Evolutionary conservation across 1,284 basidiomycete species (phyloP).

Genomic region (Ustilago shanxiensis): DNA sequence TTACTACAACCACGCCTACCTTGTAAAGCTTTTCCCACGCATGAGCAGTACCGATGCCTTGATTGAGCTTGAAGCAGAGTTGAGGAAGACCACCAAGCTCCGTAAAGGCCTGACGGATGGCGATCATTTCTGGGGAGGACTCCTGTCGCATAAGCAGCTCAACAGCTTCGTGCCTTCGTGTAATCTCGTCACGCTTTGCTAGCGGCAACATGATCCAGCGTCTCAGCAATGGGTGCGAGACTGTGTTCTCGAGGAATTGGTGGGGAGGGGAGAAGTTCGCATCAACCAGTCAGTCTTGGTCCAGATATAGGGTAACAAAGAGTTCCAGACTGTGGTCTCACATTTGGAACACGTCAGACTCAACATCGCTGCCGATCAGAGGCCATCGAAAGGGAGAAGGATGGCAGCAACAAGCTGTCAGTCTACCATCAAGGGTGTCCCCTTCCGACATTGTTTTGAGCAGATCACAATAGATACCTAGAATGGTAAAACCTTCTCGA

Average conservation of each 20-base stretch:
- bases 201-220: constrained; percentile 46
- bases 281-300: background rate
- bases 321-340: background rate
- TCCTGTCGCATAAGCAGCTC: constrained; percentile 37
- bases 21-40: constrained; percentile 34
- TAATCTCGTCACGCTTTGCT: constrained; percentile 21
- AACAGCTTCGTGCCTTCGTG: constrained; percentile 41
- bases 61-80: constrained; percentile 33
- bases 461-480: constrained; percentile 18
- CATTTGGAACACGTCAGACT: constrained; percentile 36
- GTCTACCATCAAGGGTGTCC: background rate
- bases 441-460: too few species aligned
- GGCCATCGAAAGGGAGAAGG: background rate
- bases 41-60: constrained; percentile 22
- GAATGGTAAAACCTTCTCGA: constrained; percentile 40
- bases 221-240: constrained; percentile 33
- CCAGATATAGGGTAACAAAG: background rate
- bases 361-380: constrained; percentile 25
- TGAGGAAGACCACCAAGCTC: constrained; percentile 32
- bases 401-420: background rate
- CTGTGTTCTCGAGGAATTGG: background rate
- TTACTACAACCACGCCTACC: constrained; percentile 9
- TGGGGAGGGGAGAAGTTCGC: background rate
- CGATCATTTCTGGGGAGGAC: constrained; percentile 14
- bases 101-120: constrained; percentile 22